These are phyloP conservation scores for Umbelopsis sp. DNA, from an alignment of 192 early-diverging fungal genomes.

Conservation along the genomic window DNA sequence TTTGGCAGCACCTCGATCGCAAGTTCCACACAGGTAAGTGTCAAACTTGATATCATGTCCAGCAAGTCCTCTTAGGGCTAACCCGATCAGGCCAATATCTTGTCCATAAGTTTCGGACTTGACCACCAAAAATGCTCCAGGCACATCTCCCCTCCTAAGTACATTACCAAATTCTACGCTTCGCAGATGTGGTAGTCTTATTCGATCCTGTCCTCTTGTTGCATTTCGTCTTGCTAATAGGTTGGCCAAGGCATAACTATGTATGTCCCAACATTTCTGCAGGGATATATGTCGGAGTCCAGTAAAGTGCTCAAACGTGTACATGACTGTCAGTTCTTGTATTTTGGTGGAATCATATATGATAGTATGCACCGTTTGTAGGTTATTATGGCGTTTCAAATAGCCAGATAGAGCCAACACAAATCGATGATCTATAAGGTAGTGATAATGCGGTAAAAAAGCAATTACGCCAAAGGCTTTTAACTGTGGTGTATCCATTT, in stretches of 20 bases:
- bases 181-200: constrained; percentile 8
- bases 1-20: constrained; percentile 16
- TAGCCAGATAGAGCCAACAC: constrained; percentile 1
- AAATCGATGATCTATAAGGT: constrained; percentile 18
- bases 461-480: constrained; percentile 9
- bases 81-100: constrained; percentile 21
- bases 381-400: not conserved
- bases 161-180: constrained; percentile 7
- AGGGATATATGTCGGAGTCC: constrained; percentile 13
- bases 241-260: constrained; percentile 21
- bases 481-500: not conserved
- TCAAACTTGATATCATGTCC: constrained; percentile 27
- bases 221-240: constrained; percentile 1
- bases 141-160: constrained; percentile 19
- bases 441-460: not conserved
- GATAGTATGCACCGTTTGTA: constrained; percentile 14
- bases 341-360: constrained; percentile 16
- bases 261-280: constrained; percentile 6
- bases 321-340: constrained; percentile 21
- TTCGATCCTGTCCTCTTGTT: not conserved
- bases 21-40: constrained; percentile 18
- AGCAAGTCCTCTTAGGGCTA: constrained; percentile 16
- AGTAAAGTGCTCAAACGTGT: constrained; percentile 18
- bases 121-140: constrained; percentile 1
- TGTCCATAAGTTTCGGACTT: constrained; percentile 18